Percentiles rank a stretch among this genome's conserved stretches.
These are phyloP conservation scores for Penicillium mononematosum DNA, from an alignment of 495 filamentous ascomycete species.

Conservation along the genomic window DNA sequence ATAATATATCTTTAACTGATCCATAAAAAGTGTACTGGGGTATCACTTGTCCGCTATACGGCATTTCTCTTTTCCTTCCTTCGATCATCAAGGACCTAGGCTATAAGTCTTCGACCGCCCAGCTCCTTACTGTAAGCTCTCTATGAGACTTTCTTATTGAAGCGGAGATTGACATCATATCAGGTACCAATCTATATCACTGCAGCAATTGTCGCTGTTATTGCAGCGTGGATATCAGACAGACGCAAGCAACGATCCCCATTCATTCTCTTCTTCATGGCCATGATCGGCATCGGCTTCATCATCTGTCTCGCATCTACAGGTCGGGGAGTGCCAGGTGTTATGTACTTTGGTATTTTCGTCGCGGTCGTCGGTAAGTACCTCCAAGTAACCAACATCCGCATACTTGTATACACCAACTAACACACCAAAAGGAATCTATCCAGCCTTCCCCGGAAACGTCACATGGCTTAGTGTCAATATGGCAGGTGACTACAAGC, in stretches of 20 bases:
- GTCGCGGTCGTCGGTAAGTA: slow-evolving; percentile 65
- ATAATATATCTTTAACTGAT: neutral
- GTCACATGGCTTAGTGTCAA: slow-evolving; percentile 74
- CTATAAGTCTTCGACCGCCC: slow-evolving; percentile 61
- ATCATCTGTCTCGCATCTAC: slow-evolving; percentile 51
- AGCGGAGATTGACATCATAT: neutral
- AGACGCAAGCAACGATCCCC: slow-evolving; percentile 57
- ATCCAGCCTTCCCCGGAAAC: slow-evolving; percentile 56
- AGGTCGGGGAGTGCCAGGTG: slow-evolving; percentile 51
- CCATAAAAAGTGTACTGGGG: slow-evolving; percentile 53
- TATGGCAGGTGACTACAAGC: slow-evolving; percentile 67
- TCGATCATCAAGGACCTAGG: slow-evolving; percentile 66
- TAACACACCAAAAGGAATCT: slow-evolving; percentile 31
- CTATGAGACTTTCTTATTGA: neutral
- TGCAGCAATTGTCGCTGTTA: slow-evolving; percentile 58
- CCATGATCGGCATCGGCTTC: slow-evolving; percentile 64
- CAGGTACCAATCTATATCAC: slow-evolving; percentile 61
- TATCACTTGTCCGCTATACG: slow-evolving; percentile 67
- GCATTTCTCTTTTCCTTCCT: slow-evolving; percentile 71
- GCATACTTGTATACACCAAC: neutral
- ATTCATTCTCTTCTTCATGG: slow-evolving; percentile 61
- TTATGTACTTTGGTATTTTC: slow-evolving; percentile 74
- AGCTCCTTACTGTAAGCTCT: slow-evolving; percentile 57
- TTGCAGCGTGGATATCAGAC: slow-evolving; percentile 61
- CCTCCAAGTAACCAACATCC: slow-evolving; percentile 27